Base-by-base conservation (phyloP, 2,329 filamentous ascomycete genomes). In the Fusarium torulosum region DNA sequence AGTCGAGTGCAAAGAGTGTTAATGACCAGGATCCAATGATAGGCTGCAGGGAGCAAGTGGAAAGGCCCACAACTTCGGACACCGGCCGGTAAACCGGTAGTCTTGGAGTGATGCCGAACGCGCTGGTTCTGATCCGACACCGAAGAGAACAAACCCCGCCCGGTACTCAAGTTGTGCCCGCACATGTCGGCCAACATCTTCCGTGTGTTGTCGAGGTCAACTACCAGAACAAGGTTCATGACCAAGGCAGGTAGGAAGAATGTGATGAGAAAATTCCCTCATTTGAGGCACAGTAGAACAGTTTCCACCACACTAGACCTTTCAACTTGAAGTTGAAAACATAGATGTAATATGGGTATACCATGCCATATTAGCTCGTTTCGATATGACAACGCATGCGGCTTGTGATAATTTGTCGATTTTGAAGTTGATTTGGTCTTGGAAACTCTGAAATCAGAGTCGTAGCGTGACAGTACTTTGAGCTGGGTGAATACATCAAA, bases 61-160 rank as follows among this genome's bases (percentile, higher is more conserved):
- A 31, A 63, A 60, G 59, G 53, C 52, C 55, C 55, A 56, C 41
- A 53, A 29, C 19, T 59, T 58, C 53, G 21, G 49, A 17, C 44
- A 43, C 53, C 53, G 57, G 46, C 59, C 51, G 61, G 56, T 25
- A 40, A 46, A 13, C 40, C 59, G 46, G 31, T 51, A 37, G 47
- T 47, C 45, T 17, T 50, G 35, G 45, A 37, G 33, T 49, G 47
- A 52, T 42, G 53, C 51, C 44, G 63, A 55, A 59, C 42, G 27
- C 50, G 51, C 58, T 65, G 59, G 49, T 33, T 59, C 45, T 59
- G 65, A 61, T 67, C 70, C 52, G 67, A 67, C 60, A 66, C 70
- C 65, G 65, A 72, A 29, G 25, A 43, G 35, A 14, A 45, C n/a
- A 49, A 43, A 42, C 53, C 58, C 66, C 66, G 59, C 68, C 53